Evolutionary conservation across 2,329 filamentous ascomycete species (phyloP).

Genomic region (Diaporthe sp.): DNA sequence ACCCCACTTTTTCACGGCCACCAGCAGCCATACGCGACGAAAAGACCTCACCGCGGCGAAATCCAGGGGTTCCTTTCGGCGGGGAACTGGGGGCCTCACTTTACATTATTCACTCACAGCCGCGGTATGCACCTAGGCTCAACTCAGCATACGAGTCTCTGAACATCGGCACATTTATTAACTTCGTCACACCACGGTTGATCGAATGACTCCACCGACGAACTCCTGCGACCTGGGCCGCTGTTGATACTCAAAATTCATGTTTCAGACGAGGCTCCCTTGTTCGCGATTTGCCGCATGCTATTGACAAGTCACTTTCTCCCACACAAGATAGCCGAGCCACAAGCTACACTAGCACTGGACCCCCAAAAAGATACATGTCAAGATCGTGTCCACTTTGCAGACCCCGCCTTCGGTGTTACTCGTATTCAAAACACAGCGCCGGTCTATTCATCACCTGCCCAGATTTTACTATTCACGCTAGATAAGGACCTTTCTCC

Average conservation of each 20-base stretch:
- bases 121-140: slow-evolving; percentile 8
- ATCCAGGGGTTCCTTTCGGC: slow-evolving; percentile 2
- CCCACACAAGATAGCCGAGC: slow-evolving; percentile 3
- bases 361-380: background rate
- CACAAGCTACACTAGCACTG: background rate
- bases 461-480: no score
- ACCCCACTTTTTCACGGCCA: slow-evolving; percentile 35
- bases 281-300: background rate
- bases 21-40: slow-evolving; percentile 28
- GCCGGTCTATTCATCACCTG: no score
- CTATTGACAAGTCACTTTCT: background rate
- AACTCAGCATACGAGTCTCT: background rate
- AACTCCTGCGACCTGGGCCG: background rate
- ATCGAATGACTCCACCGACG: background rate
- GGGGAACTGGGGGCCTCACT: slow-evolving; percentile 13
- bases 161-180: background rate
- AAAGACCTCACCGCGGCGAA: slow-evolving; percentile 27
- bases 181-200: background rate
- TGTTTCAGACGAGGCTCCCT: background rate
- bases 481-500: background rate
- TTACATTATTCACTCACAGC: slow-evolving; percentile 15
- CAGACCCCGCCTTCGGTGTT: background rate
- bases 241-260: background rate
- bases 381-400: background rate
- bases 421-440: background rate